Evolutionary conservation across 805 yeast genomes (phyloP).

Genomic region (Candida awuae): DNA sequence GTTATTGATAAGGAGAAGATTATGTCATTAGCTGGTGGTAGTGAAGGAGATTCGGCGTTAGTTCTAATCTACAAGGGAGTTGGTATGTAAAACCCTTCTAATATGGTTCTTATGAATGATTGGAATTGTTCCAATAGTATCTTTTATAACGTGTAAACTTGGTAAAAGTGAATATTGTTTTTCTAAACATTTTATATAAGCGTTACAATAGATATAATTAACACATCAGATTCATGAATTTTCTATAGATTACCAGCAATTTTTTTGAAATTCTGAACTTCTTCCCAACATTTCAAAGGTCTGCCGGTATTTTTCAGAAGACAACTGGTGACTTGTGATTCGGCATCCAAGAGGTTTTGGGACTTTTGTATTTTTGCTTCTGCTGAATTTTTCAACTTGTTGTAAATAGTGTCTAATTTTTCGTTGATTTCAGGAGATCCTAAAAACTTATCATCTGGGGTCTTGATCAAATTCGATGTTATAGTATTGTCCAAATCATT

Average conservation of each 20-base stretch:
- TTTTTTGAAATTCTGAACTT: slow-evolving; percentile 60
- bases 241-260: slow-evolving; percentile 30
- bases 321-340: slow-evolving; percentile 48
- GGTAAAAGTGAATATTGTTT: too few species aligned
- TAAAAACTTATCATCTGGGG: slow-evolving; percentile 25
- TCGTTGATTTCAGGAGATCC: slow-evolving; percentile 24
- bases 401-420: slow-evolving; percentile 30
- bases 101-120: neutral
- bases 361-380: slow-evolving; percentile 24
- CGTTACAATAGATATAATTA: too few species aligned
- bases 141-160: too few species aligned
- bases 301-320: slow-evolving; percentile 53
- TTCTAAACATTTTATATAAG: too few species aligned
- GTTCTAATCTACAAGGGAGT: slow-evolving; percentile 78
- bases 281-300: slow-evolving; percentile 77
- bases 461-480: slow-evolving; percentile 36
- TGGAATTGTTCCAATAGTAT: too few species aligned
- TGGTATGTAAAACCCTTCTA: slow-evolving; percentile 42
- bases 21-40: slow-evolving; percentile 90
- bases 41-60: slow-evolving; percentile 94
- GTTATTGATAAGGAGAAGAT: slow-evolving; percentile 73
- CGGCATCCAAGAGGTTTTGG: slow-evolving; percentile 38
- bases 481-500: slow-evolving; percentile 49
- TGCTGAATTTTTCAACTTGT: slow-evolving; percentile 28
- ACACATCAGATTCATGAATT: neutral